Conservation (phyloP, 2,329 filamentous ascomycete genomes). For the Fusarium sororula region DNA sequence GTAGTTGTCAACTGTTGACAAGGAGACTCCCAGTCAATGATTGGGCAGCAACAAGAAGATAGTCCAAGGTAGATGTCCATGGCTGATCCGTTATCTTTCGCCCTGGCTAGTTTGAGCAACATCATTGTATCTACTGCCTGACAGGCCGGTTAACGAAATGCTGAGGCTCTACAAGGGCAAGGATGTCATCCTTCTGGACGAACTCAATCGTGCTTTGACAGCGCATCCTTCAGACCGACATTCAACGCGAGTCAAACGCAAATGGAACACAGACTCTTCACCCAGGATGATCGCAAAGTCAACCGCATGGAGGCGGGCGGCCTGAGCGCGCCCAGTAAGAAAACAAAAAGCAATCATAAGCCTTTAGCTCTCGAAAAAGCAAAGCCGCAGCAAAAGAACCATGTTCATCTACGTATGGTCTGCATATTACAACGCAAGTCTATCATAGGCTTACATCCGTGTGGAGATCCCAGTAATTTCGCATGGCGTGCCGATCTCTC, state of each 20-base stretch:
- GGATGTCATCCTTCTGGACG: not conserved
- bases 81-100: not conserved
- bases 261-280: not conserved
- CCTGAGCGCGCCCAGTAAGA: constrained; percentile 25
- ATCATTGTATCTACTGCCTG: not conserved
- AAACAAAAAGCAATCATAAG: constrained; percentile 29
- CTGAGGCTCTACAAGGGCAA: not conserved
- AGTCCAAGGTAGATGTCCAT: not conserved
- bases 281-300: not conserved
- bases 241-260: constrained; percentile 22
- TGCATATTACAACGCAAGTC: constrained; percentile 20
- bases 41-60: not conserved
- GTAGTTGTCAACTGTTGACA: not conserved
- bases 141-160: not conserved
- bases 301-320: constrained; percentile 9
- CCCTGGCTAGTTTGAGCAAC: not conserved
- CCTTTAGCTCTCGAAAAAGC: constrained; percentile 30
- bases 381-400: constrained; percentile 34
- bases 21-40: not conserved
- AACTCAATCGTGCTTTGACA: not conserved
- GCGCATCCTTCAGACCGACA: constrained; percentile 19
- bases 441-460: constrained; percentile 22
- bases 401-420: constrained; percentile 26
- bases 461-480: constrained; percentile 34
- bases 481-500: constrained; percentile 31